These are phyloP conservation scores for Cerioporus squamosus DNA, from an alignment of 1,284 basidiomycete species.

Conservation along the genomic window DNA sequence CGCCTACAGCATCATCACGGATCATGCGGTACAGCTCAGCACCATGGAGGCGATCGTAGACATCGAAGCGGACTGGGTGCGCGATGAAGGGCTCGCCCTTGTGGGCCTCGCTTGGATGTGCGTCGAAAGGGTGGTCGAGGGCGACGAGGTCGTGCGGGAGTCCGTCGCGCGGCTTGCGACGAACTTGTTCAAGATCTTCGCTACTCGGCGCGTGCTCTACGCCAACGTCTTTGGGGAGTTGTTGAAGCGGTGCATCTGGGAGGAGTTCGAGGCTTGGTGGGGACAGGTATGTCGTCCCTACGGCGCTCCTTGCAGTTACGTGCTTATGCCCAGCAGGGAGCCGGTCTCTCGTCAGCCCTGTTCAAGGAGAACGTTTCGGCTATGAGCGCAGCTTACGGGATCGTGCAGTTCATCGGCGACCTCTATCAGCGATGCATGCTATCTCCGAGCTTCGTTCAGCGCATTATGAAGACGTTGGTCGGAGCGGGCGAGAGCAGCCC, in stretches of 20 bases:
- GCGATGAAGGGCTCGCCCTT: constrained; percentile 20
- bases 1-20: constrained; percentile 9
- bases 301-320: no score
- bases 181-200: constrained; percentile 31
- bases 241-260: constrained; percentile 33
- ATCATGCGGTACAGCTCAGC: constrained; percentile 9
- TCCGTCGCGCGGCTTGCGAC: constrained; percentile 35
- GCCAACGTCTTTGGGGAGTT: constrained; percentile 19
- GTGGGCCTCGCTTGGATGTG: constrained; percentile 25
- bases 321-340: not conserved
- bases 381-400: no score
- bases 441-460: constrained; percentile 26
- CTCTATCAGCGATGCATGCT: constrained; percentile 34
- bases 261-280: constrained; percentile 40
- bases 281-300: constrained; percentile 32
- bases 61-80: constrained; percentile 8
- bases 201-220: not conserved
- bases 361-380: no score
- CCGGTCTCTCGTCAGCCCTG: constrained; percentile 33
- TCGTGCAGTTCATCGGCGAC: constrained; percentile 17
- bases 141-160: constrained; percentile 12
- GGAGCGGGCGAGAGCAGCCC: constrained; percentile 6
- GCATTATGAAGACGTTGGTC: constrained; percentile 34
- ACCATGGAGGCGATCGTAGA: constrained; percentile 23
- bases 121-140: constrained; percentile 25